Base-by-base conservation (phyloP, 2,329 filamentous ascomycete genomes). In the Amesomyces nigricolor region DNA sequence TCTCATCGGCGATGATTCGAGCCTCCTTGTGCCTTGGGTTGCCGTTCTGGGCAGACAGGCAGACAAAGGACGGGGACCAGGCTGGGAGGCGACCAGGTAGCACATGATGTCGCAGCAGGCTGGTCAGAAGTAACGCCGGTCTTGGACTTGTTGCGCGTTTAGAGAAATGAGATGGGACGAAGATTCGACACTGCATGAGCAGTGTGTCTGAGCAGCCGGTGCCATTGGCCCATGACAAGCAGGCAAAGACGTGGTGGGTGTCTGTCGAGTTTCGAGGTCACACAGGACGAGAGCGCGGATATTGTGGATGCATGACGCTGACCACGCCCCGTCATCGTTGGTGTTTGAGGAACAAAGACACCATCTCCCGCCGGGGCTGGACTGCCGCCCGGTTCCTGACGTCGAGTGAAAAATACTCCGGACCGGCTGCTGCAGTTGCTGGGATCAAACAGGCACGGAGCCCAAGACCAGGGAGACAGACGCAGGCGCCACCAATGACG, bases 241-340 rank as follows among this genome's bases (percentile, higher is more conserved):
- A 58, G 60, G 56, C 22, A 56, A 59, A 57, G 53, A 47, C 32
- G 38, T 56, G 60, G 48, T 61, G 58, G 61, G 52, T 51, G 58
- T 53, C 54, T 62, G 60, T 43, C 51, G 61, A 58, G 44, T 30
- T 30, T 46, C 60, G 54, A 55, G 62, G 62, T 64, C 11, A 56
- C 22, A 64, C 61, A 62, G 51, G 49, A 57, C 32, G 45, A 62
- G 56, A 57, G 63, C 51, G 51, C 57, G 55, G 59, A 61, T 61
- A 58, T 58, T 62, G 58, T 58, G 30, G 44, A 54, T 51, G 61
- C 61, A 60, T 59, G 53, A 53, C 57, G 52, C 14, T 22, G 22
- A 14, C 39, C 22, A 35, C 5, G n/a, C 26, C 42, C 19, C 17
- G 35, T 42, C 35, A 16, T n/a, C 10, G 9, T 14, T 16, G 45